Base-by-base conservation (phyloP, 495 filamentous ascomycete species). In the Trichoderma orchidacearum region DNA sequence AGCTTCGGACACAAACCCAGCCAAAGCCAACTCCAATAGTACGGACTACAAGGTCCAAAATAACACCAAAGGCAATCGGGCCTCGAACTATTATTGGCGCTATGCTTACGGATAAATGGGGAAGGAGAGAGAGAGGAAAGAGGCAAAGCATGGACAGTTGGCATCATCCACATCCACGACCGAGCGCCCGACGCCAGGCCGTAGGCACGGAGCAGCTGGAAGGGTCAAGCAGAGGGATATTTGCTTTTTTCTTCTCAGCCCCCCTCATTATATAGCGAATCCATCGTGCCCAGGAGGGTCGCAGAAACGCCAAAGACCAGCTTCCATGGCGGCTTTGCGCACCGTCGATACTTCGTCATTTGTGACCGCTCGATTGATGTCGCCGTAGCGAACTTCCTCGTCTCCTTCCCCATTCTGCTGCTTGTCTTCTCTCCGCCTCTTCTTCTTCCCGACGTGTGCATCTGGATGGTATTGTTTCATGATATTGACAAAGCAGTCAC, bases 391-490 rank as follows among this genome's bases (percentile, higher is more conserved):
- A 15, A 83, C 75, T 34, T 53, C 60, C 36, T 58, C 63, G 21
- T 61, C 64, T 13, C 17, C 23, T 6, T 59, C 56, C 64, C 1
- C 48, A 54, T 13, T 25, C 21, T 12, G 41, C 41, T 17, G 8
- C 2, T 2, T 7, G n/a, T 48, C 21, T 27, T 13, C 27, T 27
- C 21, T 48, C 15, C 61, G 61, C 52, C 75, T 74, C 51, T 68
- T 78, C 48, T 73, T 70, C 70, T 84, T 87, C 27, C 87, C 87
- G 3, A 90, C 85, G 74, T 90, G 80, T 11, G 86, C 85, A 63
- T 82, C 78, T 0, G 85, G 85, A 57, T 80, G 79, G 64, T 89
- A 90, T 70, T 89, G 86, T 71, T 90, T 85, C 86, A 85, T 85
- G 58, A 86, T 79, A 63, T 85, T 77, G 54, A 86, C 76, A 66